A percentile compares a stretch with the other conserved stretches of the same genome.
Evolutionary conservation across 208 protist species (phyloP).

Genomic region (Wallacemonas sp.): DNA sequence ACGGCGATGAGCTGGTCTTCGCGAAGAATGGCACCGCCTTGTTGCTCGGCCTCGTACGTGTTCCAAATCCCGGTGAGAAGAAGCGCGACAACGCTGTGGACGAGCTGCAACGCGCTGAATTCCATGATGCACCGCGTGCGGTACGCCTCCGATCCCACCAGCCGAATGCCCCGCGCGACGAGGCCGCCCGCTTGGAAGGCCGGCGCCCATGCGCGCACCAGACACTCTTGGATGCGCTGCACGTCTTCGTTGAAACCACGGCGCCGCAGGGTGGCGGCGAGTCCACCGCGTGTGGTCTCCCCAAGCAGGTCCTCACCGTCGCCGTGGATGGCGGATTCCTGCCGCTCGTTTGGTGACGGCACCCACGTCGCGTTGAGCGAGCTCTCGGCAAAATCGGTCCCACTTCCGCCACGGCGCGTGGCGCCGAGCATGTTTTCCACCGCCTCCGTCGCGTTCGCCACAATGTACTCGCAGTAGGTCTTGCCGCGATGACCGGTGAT

Average conservation of each 20-base stretch:
- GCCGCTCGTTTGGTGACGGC: too few relatives aligned
- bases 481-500: conserved; percentile 47
- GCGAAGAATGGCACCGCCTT: conserved; percentile 35
- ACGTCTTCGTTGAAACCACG: conserved; percentile 40
- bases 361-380: too few relatives aligned
- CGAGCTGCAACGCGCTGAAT: conserved; percentile 80
- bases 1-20: conserved; percentile 33
- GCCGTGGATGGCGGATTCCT: neutral
- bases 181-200: conserved; percentile 86
- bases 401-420: conserved; percentile 1
- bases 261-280: conserved; percentile 1
- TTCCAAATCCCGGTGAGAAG: conserved; percentile 88
- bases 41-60: conserved; percentile 89
- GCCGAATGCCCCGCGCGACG: conserved; percentile 72
- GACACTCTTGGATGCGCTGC: conserved; percentile 83
- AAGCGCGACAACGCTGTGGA: conserved; percentile 93
- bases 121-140: conserved; percentile 94
- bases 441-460: conserved; percentile 18
- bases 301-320: neutral
- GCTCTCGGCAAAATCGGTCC: neutral
- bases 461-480: conserved; percentile 41
- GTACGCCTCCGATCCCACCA: conserved; percentile 49
- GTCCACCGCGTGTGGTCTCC: neutral
- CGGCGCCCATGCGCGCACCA: conserved; percentile 69
- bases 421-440: conserved; percentile 5